Percentiles rank a stretch among this genome's conserved stretches.
Evolutionary conservation across 169 alveolate genomes (phyloP).

Genomic region (Eimeria maxima): DNA sequence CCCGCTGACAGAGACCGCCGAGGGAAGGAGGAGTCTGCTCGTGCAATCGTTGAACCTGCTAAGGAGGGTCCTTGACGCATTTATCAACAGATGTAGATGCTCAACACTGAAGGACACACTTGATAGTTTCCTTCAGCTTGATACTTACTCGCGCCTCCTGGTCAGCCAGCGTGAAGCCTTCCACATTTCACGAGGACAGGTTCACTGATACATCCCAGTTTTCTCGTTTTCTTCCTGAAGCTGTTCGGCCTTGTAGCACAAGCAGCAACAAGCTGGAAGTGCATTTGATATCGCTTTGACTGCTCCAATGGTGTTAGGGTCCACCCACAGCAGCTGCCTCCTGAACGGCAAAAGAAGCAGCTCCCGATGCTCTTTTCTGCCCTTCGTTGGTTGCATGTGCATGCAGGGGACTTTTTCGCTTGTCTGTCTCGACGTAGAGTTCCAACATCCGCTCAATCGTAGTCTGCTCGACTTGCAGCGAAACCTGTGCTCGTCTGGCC

Average conservation of each 20-base stretch:
- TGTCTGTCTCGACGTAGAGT: slow-evolving; percentile 81
- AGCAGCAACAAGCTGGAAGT: neutral
- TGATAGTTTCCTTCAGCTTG: neutral
- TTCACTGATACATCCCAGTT: neutral
- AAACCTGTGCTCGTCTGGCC: neutral
- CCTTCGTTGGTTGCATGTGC: neutral
- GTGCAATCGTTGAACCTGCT: neutral
- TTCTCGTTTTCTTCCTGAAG: neutral
- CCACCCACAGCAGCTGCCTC: neutral
- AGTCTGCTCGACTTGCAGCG: slow-evolving; percentile 27
- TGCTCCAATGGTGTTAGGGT: neutral
- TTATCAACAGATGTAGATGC: neutral
- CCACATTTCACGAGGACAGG: no score
- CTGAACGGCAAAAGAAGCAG: neutral
- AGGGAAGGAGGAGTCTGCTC: slow-evolving; percentile 43
- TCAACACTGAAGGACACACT: neutral
- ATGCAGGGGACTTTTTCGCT: slow-evolving; percentile 82
- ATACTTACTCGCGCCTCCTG: slow-evolving; percentile 55
- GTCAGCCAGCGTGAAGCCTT: slow-evolving; percentile 4
- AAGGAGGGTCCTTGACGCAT: slow-evolving; percentile 4
- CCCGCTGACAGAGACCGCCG: slow-evolving; percentile 14
- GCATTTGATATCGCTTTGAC: neutral
- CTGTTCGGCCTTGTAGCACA: neutral
- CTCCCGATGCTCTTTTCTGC: neutral
- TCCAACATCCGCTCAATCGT: slow-evolving; percentile 73